Base-by-base conservation (phyloP, 2,329 filamentous ascomycete genomes). In the Diaporthe velutina region DNA sequence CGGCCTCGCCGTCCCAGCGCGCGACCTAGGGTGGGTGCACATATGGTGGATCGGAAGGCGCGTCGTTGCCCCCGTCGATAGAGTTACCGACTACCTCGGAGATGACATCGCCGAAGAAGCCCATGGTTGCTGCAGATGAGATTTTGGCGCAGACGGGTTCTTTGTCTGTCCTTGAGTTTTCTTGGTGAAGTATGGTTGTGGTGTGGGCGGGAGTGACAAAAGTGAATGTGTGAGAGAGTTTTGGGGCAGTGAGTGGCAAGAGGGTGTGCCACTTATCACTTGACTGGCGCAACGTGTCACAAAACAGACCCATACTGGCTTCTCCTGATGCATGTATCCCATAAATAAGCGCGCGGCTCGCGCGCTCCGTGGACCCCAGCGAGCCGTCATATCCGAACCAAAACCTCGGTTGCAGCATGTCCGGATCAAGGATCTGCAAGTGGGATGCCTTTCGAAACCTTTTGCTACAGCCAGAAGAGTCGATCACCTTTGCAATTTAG, bases 1-100 rank as follows among this genome's bases (percentile, higher is more conserved):
- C 70, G 25, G 57, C 61, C 38, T 75, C 70, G 70, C 61, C 55
- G 38, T 75, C 73, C 73, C 73, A 75, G 19, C 73, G 73, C 4
- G 70, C 30, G 3, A 70, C 70, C 73, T 70, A 75, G 0, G 73
- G 73, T 0, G 70, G 70, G n/a, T 73, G 73, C 60, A 75, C 73
- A 17, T 73, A 73, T 7, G 73, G 73, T 4, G 73, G 70, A 4
- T 75, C 68, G 22, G 52, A 55, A 9, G 73, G 73, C 15, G 48
- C 35, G 22, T 73, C 70, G 61, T 64, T 67, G 54, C 70, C 70
- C 4, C 61, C 45, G 52, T 73, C 70, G 58, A 42, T 38, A 5
- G 35, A 58, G 52, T 73, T 54, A 1, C 61, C 70, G 45, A 73
- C 70, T 35, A 70, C 38, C 55, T 75, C 70, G 25, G 71, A 64